These are phyloP conservation scores for Nitzschia putrida DNA, from an alignment of 108 stramenopile genomes.

Conservation along the genomic window DNA sequence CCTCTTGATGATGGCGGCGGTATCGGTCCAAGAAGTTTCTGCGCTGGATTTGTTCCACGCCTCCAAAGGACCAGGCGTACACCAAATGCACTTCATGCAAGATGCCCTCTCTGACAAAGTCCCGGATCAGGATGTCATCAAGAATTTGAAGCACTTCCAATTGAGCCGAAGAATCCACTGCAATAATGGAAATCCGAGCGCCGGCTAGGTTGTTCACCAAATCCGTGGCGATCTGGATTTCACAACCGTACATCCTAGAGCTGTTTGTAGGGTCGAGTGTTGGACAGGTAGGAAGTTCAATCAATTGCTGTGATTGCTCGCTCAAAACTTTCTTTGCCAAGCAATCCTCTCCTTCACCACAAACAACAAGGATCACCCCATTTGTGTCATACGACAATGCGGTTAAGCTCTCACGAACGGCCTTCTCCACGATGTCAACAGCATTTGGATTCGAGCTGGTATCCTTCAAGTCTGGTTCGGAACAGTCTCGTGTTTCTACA, in stretches of 20 bases:
- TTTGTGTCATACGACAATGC: neutral
- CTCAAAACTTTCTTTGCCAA: slow-evolving; percentile 3
- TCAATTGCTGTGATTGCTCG: neutral
- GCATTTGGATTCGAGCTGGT: neutral
- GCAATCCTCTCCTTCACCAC: slow-evolving; percentile 30
- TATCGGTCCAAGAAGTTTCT: slow-evolving; percentile 31
- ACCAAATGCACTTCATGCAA: slow-evolving; percentile 1
- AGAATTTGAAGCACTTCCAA: slow-evolving; percentile 30
- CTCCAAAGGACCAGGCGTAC: slow-evolving; percentile 4
- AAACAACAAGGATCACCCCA: slow-evolving; percentile 14
- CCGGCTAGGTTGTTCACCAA: neutral
- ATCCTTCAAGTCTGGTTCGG: neutral
- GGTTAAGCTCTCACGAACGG: neutral
- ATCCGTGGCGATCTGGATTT: slow-evolving; percentile 1
- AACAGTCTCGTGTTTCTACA: slow-evolving; percentile 26
- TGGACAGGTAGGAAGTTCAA: slow-evolving; percentile 35
- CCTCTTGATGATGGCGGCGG: slow-evolving; percentile 14
- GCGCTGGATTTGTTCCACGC: slow-evolving; percentile 1
- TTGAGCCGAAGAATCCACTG: slow-evolving; percentile 19
- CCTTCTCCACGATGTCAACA: neutral
- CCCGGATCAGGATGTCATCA: slow-evolving; percentile 19
- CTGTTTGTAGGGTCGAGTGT: slow-evolving; percentile 16
- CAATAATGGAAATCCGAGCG: neutral
- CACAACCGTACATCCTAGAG: slow-evolving; percentile 30
- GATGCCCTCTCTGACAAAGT: slow-evolving; percentile 1